A percentile compares a stretch with the other conserved stretches of the same genome.
Evolutionary conservation across 2,329 filamentous ascomycete species (phyloP).

Genomic region (Tolypocladium pustulatum): DNA sequence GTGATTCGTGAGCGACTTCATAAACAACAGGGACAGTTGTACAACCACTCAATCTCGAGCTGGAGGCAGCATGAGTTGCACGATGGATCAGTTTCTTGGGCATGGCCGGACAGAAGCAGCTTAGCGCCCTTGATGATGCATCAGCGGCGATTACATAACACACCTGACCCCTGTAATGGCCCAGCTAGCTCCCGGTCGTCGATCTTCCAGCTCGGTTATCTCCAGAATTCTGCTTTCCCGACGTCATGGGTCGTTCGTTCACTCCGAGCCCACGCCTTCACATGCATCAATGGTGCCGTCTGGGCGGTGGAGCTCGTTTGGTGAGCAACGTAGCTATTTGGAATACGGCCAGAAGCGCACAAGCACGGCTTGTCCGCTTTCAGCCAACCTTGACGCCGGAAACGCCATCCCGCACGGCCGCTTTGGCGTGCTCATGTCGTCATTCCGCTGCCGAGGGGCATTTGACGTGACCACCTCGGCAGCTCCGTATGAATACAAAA

Average conservation of each 20-base stretch:
- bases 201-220: neutral
- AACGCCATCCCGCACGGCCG: neutral
- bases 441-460: neutral
- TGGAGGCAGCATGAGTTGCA: neutral
- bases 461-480: neutral
- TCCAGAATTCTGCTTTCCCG: neutral
- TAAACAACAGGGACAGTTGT: neutral
- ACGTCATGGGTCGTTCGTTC: neutral
- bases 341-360: too few relatives aligned
- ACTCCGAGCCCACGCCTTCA: neutral
- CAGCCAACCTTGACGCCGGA: neutral
- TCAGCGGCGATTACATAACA: neutral
- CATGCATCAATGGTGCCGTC: neutral
- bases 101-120: neutral
- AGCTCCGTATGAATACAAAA: neutral
- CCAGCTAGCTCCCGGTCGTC: neutral
- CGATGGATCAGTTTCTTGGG: neutral
- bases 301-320: neutral
- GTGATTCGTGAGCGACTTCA: neutral
- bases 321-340: neutral
- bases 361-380: neutral
- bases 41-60: neutral
- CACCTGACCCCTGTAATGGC: neutral
- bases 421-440: neutral
- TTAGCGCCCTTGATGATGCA: neutral